Conservation (phyloP, 2,329 filamentous ascomycete genomes). For the Colletotrichum karsti region DNA sequence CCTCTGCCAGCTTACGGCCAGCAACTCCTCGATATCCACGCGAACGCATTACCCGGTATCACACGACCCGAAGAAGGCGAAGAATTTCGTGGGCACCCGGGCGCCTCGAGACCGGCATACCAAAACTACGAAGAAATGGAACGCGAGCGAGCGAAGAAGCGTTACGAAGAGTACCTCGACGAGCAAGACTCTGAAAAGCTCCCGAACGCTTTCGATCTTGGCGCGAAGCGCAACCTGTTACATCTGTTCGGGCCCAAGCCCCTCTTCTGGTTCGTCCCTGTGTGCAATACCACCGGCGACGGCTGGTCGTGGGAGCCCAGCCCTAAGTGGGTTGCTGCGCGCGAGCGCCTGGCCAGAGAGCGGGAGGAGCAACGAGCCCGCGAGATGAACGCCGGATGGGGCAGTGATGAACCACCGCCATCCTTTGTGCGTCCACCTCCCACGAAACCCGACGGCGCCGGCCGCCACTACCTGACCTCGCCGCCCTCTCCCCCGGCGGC, state of each 20-base stretch:
- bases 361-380: constrained; percentile 68
- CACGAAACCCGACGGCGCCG: constrained; percentile 32
- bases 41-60: constrained; percentile 82
- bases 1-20: constrained; percentile 71
- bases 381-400: constrained; percentile 76
- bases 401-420: constrained; percentile 45
- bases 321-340: constrained; percentile 77
- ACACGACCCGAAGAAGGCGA: constrained; percentile 86
- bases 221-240: constrained; percentile 78
- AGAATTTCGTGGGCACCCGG: constrained; percentile 48
- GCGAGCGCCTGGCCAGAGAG: constrained; percentile 68
- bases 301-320: constrained; percentile 95
- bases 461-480: constrained; percentile 36
- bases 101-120: constrained; percentile 50
- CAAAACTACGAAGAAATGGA: constrained; percentile 65
- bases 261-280: constrained; percentile 79
- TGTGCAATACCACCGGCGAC: constrained; percentile 88
- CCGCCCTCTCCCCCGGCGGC: constrained; percentile 31
- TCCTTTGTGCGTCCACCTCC: constrained; percentile 30
- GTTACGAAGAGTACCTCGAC: constrained; percentile 80
- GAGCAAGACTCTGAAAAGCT: constrained; percentile 88
- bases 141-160: constrained; percentile 60
- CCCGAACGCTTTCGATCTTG: constrained; percentile 93
- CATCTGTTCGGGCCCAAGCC: constrained; percentile 84
- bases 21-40: constrained; percentile 82